Conservation (phyloP, 805 yeast genomes). For the Suhomyces tanzawaensis region DNA sequence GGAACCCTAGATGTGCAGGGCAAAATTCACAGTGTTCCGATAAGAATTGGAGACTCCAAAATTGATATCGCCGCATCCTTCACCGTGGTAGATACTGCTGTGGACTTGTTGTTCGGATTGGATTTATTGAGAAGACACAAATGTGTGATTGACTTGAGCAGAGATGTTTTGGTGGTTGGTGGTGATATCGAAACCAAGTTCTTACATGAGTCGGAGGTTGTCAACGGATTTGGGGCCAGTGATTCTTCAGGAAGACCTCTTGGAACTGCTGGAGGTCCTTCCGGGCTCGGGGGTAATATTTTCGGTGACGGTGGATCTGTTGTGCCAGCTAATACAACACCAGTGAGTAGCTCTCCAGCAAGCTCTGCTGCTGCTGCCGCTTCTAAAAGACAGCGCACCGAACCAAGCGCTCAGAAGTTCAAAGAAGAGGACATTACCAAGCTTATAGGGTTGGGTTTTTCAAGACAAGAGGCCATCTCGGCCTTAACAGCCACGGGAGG, state of each 20-base stretch:
- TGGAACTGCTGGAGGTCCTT: constrained; percentile 3
- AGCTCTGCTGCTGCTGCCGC: constrained; percentile 10
- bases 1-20: constrained; percentile 81
- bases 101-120: constrained; percentile 79
- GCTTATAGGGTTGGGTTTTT: constrained; percentile 69
- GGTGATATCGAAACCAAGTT: constrained; percentile 75
- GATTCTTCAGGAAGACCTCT: constrained; percentile 11
- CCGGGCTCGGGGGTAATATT: constrained; percentile 37
- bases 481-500: constrained; percentile 72
- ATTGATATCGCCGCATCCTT: constrained; percentile 42
- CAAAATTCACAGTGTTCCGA: constrained; percentile 82
- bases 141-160: constrained; percentile 72
- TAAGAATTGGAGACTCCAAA: constrained; percentile 61
- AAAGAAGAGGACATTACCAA: constrained; percentile 24
- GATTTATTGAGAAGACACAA: constrained; percentile 89
- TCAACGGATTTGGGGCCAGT: constrained; percentile 14
- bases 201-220: constrained; percentile 71
- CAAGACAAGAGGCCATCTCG: constrained; percentile 55
- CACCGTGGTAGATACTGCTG: constrained; percentile 56
- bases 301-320: constrained; percentile 16
- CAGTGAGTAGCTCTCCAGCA: not conserved
- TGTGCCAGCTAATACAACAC: constrained; percentile 9
- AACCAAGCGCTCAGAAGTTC: constrained; percentile 4
- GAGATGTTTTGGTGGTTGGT: constrained; percentile 58
- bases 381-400: constrained; percentile 9